phyloP scores from a whole-genome alignment of 2,329 filamentous ascomycete species.

The Rutstroemia sp. region DNA sequence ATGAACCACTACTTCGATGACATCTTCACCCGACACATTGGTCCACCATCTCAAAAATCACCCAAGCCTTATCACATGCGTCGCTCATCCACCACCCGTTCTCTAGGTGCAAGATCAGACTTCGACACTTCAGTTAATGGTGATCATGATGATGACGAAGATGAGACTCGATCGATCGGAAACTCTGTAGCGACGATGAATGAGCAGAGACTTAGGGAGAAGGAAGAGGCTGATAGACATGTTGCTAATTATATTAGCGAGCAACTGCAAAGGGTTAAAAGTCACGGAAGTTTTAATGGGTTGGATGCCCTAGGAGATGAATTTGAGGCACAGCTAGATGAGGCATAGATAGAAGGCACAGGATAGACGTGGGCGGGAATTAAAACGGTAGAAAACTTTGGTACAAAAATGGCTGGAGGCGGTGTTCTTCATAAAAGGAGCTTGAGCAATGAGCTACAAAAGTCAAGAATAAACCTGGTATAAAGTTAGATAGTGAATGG shows the following conservation, averaged over 20 bases:
- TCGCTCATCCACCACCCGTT: conserved; percentile 74
- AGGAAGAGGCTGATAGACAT: conserved; percentile 56
- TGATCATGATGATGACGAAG: conserved; percentile 27
- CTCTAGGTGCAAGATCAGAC: conserved; percentile 78
- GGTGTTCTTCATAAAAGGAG: neutral
- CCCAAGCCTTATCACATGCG: conserved; percentile 50
- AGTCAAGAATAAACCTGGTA: no score
- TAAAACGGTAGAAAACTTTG: neutral
- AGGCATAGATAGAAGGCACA: neutral
- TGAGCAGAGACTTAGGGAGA: conserved; percentile 43
- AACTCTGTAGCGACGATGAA: conserved; percentile 42
- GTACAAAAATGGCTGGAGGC: neutral
- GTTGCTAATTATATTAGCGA: conserved; percentile 76
- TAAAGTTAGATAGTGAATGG: no score
- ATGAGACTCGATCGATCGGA: conserved; percentile 27
- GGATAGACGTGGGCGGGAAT: neutral
- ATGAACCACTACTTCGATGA: conserved; percentile 97
- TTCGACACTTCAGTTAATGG: conserved; percentile 50
- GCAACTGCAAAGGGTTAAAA: conserved; percentile 68
- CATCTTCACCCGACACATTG: conserved; percentile 56
- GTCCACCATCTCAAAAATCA: conserved; percentile 27
- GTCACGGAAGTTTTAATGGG: conserved; percentile 31
- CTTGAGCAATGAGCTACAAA: neutral
- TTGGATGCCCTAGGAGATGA: conserved; percentile 46
- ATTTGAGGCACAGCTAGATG: conserved; percentile 51